Base-by-base conservation (phyloP, 2,329 filamentous ascomycete species). In the Ophiognomonia clavigignenti-juglandacearum region DNA sequence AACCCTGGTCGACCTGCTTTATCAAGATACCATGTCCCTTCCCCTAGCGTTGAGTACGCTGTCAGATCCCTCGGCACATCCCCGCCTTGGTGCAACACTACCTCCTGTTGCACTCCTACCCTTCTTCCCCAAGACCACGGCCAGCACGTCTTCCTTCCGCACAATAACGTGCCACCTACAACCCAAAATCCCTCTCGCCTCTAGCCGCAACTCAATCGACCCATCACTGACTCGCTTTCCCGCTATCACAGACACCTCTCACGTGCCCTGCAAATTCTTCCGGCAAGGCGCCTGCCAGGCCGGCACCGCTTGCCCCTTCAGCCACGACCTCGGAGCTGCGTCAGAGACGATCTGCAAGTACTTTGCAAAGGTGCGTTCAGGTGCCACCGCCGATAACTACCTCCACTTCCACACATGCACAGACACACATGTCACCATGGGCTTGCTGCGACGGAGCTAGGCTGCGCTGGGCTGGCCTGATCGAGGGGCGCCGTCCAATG, bases 241-340 rank as follows among this genome's bases (percentile, higher is more conserved):
- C 39, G n/a, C n/a, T 42, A 53, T 39, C 20, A 45, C 54, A 96
- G 92, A 96, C 68, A 96, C 93, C 16, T 86, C 91, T 53, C 93
- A 97, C 72, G 93, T 98, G 37, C 93, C 93, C 32, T 98, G 93
- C 86, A 97, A 97, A 77, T 98, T 98, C 85, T 98, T 93, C 70
- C 85, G 90, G 45, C 89, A 96, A 72, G 91, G 92, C 65, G 84
- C 89, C 60, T 98, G 93, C 68, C 92, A 97, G 77, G 93, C 93
- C 48, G 93, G 93, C 58, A 88, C 87, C 65, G 89, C 91, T 56
- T 98, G 93, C 72, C 93, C 93, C 34, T 98, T 97, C 70, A 88
- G 90, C 59, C 93, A 98, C 71, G 92, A 95, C 54, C 83, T 93
- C 54, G 88, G 93, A 63, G 79, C 83, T 24, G 82, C 90, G 34